Evolutionary conservation across 2,329 filamentous ascomycete genomes (phyloP).

Genomic region (Aspergillus pseudoglaucus): DNA sequence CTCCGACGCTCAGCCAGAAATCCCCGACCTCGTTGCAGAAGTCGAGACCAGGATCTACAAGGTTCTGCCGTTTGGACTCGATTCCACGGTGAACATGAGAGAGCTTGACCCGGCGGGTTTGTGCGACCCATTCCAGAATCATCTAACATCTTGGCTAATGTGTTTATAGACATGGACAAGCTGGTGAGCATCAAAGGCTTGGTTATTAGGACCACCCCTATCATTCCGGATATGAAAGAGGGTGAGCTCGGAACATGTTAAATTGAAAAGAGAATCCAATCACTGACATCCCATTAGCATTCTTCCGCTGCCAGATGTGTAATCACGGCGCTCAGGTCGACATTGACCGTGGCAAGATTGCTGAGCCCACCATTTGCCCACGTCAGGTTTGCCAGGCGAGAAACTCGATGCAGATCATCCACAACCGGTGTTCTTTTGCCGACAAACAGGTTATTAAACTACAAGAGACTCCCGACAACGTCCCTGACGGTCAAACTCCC

Average conservation of each 20-base stretch:
- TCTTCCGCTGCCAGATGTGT: conserved; percentile 92
- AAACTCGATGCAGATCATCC: conserved; percentile 97
- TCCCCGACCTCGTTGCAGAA: conserved; percentile 66
- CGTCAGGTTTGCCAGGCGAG: conserved; percentile 71
- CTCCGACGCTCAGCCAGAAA: conserved; percentile 58
- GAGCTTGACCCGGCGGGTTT: conserved; percentile 81
- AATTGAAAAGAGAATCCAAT: neutral
- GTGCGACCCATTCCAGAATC: conserved; percentile 9
- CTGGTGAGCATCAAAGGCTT: conserved; percentile 91
- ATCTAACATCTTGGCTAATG: conserved; percentile 17
- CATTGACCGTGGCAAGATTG: conserved; percentile 92
- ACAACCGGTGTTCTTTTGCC: conserved; percentile 89
- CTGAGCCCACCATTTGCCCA: conserved; percentile 85
- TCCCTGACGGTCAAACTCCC: conserved; percentile 92
- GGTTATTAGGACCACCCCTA: conserved; percentile 89
- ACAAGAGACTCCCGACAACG: conserved; percentile 91
- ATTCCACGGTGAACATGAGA: conserved; percentile 80
- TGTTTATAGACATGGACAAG: conserved; percentile 74
- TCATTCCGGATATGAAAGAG: conserved; percentile 98
- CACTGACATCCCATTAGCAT: conserved; percentile 49
- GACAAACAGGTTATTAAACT: conserved; percentile 99
- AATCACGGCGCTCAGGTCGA: conserved; percentile 85
- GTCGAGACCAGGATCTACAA: conserved; percentile 76
- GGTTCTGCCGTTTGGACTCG: conserved; percentile 82
- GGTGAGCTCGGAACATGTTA: conserved; percentile 30